Evolutionary conservation across 2,329 filamentous ascomycete species (phyloP).

Genomic region (Sclerotinia trifoliorum): DNA sequence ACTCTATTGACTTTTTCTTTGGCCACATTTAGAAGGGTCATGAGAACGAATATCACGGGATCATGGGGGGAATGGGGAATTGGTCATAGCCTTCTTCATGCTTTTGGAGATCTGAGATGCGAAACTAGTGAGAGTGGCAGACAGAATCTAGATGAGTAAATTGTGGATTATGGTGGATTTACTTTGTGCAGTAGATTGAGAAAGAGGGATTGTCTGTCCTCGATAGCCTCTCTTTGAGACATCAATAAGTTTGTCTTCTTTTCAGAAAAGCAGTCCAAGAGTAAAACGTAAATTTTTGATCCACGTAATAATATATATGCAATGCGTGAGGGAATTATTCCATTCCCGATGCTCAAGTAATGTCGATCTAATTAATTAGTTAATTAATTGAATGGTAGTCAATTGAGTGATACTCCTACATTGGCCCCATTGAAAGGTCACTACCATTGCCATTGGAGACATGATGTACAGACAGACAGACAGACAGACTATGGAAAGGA

Average conservation of each 20-base stretch:
- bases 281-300: neutral
- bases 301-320: neutral
- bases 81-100: neutral
- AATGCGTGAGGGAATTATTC: too few species aligned
- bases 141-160: neutral
- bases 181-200: too few species aligned
- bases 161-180: neutral
- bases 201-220: too few species aligned
- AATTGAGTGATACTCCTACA: neutral
- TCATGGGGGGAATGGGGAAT: neutral
- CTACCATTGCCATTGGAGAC: neutral
- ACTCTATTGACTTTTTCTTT: neutral
- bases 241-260: too few species aligned
- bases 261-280: too few species aligned
- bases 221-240: too few species aligned
- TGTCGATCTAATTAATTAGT: too few species aligned
- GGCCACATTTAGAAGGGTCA: neutral
- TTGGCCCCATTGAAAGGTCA: neutral
- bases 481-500: neutral
- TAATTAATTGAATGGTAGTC: too few species aligned
- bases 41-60: slow-evolving; percentile 17
- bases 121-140: neutral
- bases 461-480: neutral
- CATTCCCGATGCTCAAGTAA: too few species aligned
- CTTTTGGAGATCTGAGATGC: slow-evolving; percentile 7